Base-by-base conservation (phyloP, 768 basidiomycete species). In the Hygrophorus pudorinus region DNA sequence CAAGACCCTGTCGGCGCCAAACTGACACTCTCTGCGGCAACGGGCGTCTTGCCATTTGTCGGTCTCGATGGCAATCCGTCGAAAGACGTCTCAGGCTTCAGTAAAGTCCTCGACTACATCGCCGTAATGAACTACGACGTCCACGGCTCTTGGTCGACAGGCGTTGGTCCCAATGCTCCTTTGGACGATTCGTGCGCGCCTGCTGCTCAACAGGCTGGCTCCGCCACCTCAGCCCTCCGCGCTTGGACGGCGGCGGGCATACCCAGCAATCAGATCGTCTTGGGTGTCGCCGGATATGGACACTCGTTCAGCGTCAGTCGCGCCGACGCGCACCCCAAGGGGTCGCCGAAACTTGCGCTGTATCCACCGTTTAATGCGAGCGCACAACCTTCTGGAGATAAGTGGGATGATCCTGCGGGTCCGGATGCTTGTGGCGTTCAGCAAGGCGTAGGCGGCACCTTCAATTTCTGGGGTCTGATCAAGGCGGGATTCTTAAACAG, bases 241-340 rank as follows among this genome's bases (percentile, higher is more conserved):
- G 73, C 76, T 2, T 96, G 92, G 93, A 75, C 70, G 0, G 51
- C 55, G 0, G 90, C 90, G 31, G 85, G 86, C 9, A 80, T 97
- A 63, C 84, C 90, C 13, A 62, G 70, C 6, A 61, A 71, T 51
- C 59, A 68, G 64, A 80, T 94, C 46, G 76, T 90, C 21, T 76
- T 97, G 6, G 93, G 91, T 42, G 79, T 94, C 0, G 77, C 91
- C 10, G 66, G 81, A 13, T 94, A 89, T 61, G 88, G 87, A 0
- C 89, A 89, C 62, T 78, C 86, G 16, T 92, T 68, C 68, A 68
- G 75, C 31, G 54, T 68, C 5, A 37, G 56, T 3, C 49, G 53
- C 12, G 51, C 47, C n/a, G 51, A 62, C 27, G 76, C 76, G 0
- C 53, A 72, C 47, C 48, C 55, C 3, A 44, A 54, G 16, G 56